phyloP scores from a whole-genome alignment of 192 early-diverging fungal genomes.

The Geranomyces michiganensis region DNA sequence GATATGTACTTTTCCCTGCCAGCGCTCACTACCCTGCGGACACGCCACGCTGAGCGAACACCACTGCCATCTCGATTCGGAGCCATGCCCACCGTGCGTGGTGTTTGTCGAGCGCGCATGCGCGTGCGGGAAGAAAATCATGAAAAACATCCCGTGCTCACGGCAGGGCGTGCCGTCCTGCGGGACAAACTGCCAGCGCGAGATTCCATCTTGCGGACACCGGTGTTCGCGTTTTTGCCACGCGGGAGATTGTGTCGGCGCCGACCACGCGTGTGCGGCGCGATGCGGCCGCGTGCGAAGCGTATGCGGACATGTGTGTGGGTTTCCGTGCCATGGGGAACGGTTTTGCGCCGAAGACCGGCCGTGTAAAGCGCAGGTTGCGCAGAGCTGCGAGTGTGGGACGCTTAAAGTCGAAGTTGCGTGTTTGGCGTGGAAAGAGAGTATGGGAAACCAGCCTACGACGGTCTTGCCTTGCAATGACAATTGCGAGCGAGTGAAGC shows the following conservation, averaged over 20 bases:
- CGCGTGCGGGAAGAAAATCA: slow-evolving; percentile 72
- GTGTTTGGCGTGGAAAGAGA: slow-evolving; percentile 67
- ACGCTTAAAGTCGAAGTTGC: slow-evolving; percentile 57
- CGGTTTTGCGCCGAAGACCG: slow-evolving; percentile 74
- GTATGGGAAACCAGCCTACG: slow-evolving; percentile 38
- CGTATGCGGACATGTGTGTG: slow-evolving; percentile 83
- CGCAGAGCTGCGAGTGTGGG: slow-evolving; percentile 78
- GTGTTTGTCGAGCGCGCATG: slow-evolving; percentile 69
- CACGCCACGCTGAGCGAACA: slow-evolving; percentile 74
- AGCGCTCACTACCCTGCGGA: slow-evolving; percentile 72
- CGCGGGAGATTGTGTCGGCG: slow-evolving; percentile 67
- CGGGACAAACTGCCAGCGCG: slow-evolving; percentile 66
- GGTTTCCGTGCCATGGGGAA: slow-evolving; percentile 68
- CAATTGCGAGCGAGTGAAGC: slow-evolving; percentile 73
- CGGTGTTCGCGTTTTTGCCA: slow-evolving; percentile 84
- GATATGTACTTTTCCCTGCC: slow-evolving; percentile 73
- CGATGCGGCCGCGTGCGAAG: slow-evolving; percentile 75
- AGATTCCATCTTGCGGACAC: slow-evolving; percentile 71
- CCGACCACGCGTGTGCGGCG: slow-evolving; percentile 66
- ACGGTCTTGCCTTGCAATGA: slow-evolving; percentile 75
- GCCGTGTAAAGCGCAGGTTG: slow-evolving; percentile 66
- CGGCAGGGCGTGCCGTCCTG: slow-evolving; percentile 70
- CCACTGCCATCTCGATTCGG: slow-evolving; percentile 83
- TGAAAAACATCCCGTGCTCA: slow-evolving; percentile 85
- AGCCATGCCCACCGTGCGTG: slow-evolving; percentile 89